Evolutionary conservation across 1,139 yeast species (phyloP), one percentile per base, ranked within the genome.

Genomic region (Zygosaccharomyces sapae): DNA sequence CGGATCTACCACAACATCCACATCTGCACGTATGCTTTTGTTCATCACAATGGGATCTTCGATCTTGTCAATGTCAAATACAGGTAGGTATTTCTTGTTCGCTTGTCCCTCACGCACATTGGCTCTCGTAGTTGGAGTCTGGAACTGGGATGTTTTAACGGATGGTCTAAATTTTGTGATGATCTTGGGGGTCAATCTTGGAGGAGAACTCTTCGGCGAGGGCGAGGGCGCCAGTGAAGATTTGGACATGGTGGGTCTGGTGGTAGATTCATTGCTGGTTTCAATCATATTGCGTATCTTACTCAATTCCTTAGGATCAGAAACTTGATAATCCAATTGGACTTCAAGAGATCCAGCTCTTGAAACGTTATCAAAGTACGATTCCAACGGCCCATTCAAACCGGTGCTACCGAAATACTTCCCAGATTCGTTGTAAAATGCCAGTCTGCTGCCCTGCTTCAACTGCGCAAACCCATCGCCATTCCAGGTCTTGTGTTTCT

Each of bases 401-500:
- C 53, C 55, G 1, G 57, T 45, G 31, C 57, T 54, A 29, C 69
- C 69, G 30, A 67, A 51, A 43, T 42, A 54, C 43, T 60, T 57
- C 1, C 67, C 68, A 5, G 61, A 46, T 12, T 62, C 67, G 43
- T 65, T 62, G 42, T 63, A 59, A 43, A 69, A 55, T 7, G 55
- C 46, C 2, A 67, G 46, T 8, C 58, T 46, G 7, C 48, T 51
- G 1, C 54, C 41, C 1, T 45, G 31, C 22, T 45, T 50, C 2
- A 72, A 57, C 0, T 65, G 53, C 4, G 86, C 71, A 22, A 68
- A 66, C 0, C 96, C 97, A 67, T 92, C 98, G 2, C 95, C 96
- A 49, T 88, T 95, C 98, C 98, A 92, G 0, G 90, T 83, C 63
- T 90, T 90, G 65, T 89, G 81, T 71, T 90, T 89, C 67, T 86